phyloP scores from a whole-genome alignment of 805 yeast species.

The Wickerhamomyces hampshirensis region DNA sequence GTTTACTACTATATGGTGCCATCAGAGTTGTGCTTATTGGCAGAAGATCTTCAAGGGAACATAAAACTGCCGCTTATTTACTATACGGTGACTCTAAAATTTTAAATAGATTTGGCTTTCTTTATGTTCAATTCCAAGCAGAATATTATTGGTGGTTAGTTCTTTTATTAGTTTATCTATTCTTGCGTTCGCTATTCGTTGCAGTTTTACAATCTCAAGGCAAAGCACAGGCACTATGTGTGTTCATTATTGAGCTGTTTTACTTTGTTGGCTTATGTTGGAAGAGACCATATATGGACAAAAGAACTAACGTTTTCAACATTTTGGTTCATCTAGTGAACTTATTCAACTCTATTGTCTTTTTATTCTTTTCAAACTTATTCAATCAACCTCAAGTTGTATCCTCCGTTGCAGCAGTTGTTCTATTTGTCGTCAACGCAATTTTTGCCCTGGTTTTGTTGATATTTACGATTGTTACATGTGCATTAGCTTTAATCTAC shows the following conservation, averaged over 20 bases:
- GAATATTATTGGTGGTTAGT: conserved; percentile 79
- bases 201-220: conserved; percentile 83
- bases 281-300: conserved; percentile 89
- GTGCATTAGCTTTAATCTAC: conserved; percentile 75
- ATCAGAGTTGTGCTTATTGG: conserved; percentile 72
- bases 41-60: conserved; percentile 59
- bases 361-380: conserved; percentile 80
- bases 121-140: conserved; percentile 89
- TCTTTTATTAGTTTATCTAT: conserved; percentile 57
- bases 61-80: conserved; percentile 88
- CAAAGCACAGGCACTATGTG: conserved; percentile 71
- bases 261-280: conserved; percentile 63
- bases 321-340: conserved; percentile 78
- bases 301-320: conserved; percentile 89
- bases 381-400: conserved; percentile 83
- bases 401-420: conserved; percentile 88
- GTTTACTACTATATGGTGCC: conserved; percentile 68
- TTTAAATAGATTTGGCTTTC: conserved; percentile 84
- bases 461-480: conserved; percentile 82
- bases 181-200: conserved; percentile 75
- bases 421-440: conserved; percentile 86
- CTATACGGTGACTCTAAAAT: conserved; percentile 79
- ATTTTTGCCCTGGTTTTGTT: conserved; percentile 77
- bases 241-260: conserved; percentile 69
- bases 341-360: conserved; percentile 78